These are phyloP conservation scores for Tubosaeta sp. DNA, from an alignment of 768 basidiomycete species.

Conservation along the genomic window DNA sequence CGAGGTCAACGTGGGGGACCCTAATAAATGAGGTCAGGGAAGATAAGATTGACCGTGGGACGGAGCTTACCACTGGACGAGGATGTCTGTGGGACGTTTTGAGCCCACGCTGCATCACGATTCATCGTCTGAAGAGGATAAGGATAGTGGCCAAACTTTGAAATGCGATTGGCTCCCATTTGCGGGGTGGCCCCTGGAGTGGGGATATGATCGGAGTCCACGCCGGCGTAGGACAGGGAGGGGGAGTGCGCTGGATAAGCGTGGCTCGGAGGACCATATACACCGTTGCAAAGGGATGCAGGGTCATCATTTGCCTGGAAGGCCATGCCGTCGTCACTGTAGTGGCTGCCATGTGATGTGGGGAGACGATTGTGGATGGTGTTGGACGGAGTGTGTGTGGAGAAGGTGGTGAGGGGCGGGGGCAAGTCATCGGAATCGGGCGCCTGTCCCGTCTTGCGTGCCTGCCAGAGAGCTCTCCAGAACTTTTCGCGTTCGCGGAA, in stretches of 20 bases:
- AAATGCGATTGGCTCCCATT: slow-evolving; percentile 38
- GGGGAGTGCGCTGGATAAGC: slow-evolving; percentile 47
- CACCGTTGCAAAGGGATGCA: slow-evolving; percentile 38
- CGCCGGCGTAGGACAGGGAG: slow-evolving; percentile 35
- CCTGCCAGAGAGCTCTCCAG: slow-evolving; percentile 66
- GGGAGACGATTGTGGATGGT: slow-evolving; percentile 34
- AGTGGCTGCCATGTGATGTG: slow-evolving; percentile 35
- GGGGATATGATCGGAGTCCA: slow-evolving; percentile 32
- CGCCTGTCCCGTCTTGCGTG: slow-evolving; percentile 53
- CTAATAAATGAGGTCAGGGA: slow-evolving; percentile 39
- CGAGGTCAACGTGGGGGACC: slow-evolving; percentile 51
- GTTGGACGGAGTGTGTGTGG: slow-evolving; percentile 31
- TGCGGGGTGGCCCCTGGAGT: slow-evolving; percentile 26
- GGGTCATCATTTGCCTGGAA: slow-evolving; percentile 51
- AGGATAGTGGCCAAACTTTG: slow-evolving; percentile 52
- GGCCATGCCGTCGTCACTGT: slow-evolving; percentile 39
- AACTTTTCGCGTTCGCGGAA: slow-evolving; percentile 69
- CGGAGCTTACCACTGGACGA: slow-evolving; percentile 30
- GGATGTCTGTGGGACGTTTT: slow-evolving; percentile 27
- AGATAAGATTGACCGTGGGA: slow-evolving; percentile 26
- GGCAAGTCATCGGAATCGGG: slow-evolving; percentile 51
- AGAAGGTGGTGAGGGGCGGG: slow-evolving; percentile 43
- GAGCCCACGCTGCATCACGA: slow-evolving; percentile 29
- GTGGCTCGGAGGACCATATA: slow-evolving; percentile 41
- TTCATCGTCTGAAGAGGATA: slow-evolving; percentile 36